Evolutionary conservation across 306 rosid genomes (phyloP).

Genomic region (Quercus rubra): DNA sequence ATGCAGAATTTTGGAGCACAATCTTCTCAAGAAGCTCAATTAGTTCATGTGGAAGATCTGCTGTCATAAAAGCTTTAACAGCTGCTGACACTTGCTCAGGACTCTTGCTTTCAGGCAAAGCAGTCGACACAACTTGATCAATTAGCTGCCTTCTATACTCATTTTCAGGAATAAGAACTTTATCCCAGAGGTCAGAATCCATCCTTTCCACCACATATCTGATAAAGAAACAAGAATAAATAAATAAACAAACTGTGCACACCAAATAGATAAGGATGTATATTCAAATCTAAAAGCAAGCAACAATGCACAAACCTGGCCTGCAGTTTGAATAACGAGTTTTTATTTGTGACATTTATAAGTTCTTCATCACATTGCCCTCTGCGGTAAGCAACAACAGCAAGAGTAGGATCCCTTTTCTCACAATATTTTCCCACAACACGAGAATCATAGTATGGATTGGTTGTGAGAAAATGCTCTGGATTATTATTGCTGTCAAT

Average conservation of each 20-base stretch:
- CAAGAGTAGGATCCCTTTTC: conserved; percentile 98
- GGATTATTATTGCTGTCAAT: conserved; percentile 98
- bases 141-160: conserved; percentile 89
- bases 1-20: conserved; percentile 99
- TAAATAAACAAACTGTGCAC: background rate
- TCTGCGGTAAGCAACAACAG: conserved; percentile 94
- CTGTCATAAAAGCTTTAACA: conserved; percentile 99
- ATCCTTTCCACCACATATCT: conserved; percentile 99
- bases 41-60: conserved; percentile 95
- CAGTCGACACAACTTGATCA: conserved; percentile 97
- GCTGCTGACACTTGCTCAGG: conserved; percentile 99
- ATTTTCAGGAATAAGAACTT: conserved; percentile 91
- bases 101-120: conserved; percentile 99
- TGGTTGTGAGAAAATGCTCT: conserved; percentile 97
- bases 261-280: background rate
- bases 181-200: conserved; percentile 97
- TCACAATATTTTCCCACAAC: conserved; percentile 99
- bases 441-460: conserved; percentile 98
- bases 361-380: conserved; percentile 99
- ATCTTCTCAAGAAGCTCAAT: conserved; percentile 99
- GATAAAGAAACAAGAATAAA: conserved; percentile 20
- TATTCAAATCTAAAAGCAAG: background rate
- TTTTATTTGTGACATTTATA: conserved; percentile 89
- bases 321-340: conserved; percentile 94
- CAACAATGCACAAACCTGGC: conserved; percentile 34